phyloP scores from a whole-genome alignment of 495 filamentous ascomycete genomes.

The Sphaerosporella brunnea region DNA sequence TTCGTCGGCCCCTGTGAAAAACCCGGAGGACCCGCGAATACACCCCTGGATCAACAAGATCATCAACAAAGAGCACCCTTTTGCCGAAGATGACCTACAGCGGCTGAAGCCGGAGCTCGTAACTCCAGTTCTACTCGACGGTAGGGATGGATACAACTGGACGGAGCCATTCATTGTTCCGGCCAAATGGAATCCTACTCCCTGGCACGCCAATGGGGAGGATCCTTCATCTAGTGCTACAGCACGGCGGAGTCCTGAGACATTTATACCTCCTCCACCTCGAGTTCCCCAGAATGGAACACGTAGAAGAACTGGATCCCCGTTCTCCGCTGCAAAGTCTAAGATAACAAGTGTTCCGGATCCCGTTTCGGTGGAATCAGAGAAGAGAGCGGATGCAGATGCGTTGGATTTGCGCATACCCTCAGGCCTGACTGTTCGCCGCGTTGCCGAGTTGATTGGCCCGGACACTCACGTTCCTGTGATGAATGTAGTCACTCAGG shows the following conservation, averaged over 20 bases:
- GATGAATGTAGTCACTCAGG: conserved; percentile 61
- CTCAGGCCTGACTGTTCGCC: conserved; percentile 44
- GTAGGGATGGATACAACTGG: conserved; percentile 39
- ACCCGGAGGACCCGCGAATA: conserved; percentile 47
- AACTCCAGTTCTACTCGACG: conserved; percentile 49
- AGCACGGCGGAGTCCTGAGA: background rate
- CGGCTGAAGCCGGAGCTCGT: conserved; percentile 51
- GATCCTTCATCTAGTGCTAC: background rate
- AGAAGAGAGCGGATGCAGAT: conserved; percentile 19
- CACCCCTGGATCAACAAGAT: conserved; percentile 60
- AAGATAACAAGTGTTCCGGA: no score
- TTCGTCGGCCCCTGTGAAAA: conserved; percentile 39
- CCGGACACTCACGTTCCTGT: conserved; percentile 49
- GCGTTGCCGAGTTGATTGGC: conserved; percentile 49
- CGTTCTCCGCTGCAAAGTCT: background rate
- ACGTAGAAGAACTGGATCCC: background rate
- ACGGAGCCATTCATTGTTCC: conserved; percentile 55
- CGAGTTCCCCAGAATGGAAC: background rate
- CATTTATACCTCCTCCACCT: background rate
- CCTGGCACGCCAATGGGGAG: conserved; percentile 21
- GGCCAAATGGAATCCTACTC: conserved; percentile 44
- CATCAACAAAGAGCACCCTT: conserved; percentile 46
- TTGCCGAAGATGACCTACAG: conserved; percentile 46
- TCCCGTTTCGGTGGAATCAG: conserved; percentile 13
- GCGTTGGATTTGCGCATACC: conserved; percentile 59